These are phyloP conservation scores for Apiospora pterosperma DNA, from an alignment of 2,329 filamentous ascomycete species.

Conservation along the genomic window DNA sequence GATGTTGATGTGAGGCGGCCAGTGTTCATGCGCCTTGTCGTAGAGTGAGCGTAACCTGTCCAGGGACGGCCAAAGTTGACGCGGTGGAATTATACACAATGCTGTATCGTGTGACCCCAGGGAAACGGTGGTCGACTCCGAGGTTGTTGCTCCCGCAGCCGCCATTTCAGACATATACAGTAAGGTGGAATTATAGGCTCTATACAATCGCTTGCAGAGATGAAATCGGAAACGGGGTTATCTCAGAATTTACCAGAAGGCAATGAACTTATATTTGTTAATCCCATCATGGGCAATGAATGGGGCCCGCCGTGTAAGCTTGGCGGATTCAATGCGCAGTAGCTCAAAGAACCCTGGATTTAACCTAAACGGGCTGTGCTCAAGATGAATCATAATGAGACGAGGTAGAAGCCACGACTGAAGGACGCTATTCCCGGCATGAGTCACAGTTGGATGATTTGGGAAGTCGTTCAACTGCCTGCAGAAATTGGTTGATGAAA, in stretches of 20 bases:
- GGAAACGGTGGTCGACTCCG: background rate
- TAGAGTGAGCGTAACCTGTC: constrained; percentile 58
- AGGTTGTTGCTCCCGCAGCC: background rate
- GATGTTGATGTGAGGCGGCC: constrained; percentile 66
- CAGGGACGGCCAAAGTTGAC: constrained; percentile 41
- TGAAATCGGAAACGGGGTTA: too few species aligned
- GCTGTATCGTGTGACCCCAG: constrained; percentile 53
- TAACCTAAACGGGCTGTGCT: background rate
- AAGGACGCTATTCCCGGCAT: background rate
- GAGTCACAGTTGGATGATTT: background rate
- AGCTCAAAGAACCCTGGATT: background rate
- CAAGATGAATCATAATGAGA: background rate
- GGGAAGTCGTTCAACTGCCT: background rate
- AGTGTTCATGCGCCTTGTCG: constrained; percentile 57
- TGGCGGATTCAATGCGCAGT: background rate
- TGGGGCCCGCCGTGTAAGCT: background rate
- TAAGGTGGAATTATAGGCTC: too few species aligned
- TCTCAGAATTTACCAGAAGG: background rate
- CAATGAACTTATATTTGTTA: background rate
- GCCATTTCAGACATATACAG: too few species aligned
- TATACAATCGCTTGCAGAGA: background rate
- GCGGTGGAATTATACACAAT: constrained; percentile 56
- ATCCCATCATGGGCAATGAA: background rate
- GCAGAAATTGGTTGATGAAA: too few species aligned
- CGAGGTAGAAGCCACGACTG: background rate